Conservation (phyloP, 306 rosid genomes). For the Vigna mungo region DNA sequence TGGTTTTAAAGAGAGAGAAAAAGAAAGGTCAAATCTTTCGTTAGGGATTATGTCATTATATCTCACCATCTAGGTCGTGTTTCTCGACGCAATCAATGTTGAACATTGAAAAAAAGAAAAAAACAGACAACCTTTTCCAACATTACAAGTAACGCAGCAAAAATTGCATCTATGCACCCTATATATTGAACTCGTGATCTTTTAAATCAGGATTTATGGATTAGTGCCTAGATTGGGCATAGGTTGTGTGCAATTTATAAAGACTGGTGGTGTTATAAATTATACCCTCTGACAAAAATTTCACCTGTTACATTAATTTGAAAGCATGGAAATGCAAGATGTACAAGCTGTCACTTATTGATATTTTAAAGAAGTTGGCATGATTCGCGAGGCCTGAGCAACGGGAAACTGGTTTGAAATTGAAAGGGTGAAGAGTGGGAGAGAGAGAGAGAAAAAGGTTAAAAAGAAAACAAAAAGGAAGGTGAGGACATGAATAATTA, state of each 20-base stretch:
- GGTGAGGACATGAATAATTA: constrained; percentile 43
- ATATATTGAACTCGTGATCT: constrained; percentile 10
- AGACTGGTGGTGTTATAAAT: background rate
- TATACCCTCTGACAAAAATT: background rate
- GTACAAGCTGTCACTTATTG: constrained; percentile 30
- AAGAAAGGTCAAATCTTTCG: constrained; percentile 44
- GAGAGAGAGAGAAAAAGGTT: background rate
- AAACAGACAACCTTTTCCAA: background rate
- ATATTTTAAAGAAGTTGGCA: constrained; percentile 30
- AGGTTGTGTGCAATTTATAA: background rate
- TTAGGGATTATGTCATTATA: constrained; percentile 42
- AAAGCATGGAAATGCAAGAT: constrained; percentile 26
- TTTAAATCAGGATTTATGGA: constrained; percentile 5
- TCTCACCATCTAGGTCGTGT: constrained; percentile 27
- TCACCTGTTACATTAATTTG: constrained; percentile 21
- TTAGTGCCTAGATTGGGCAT: background rate
- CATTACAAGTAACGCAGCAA: constrained; percentile 28
- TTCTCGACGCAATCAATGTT: constrained; percentile 39
- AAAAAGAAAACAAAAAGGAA: constrained; percentile 35
- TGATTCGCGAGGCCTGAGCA: constrained; percentile 43
- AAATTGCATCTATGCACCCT: constrained; percentile 25
- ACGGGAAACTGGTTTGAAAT: constrained; percentile 51
- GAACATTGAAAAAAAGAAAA: background rate
- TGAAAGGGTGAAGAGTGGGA: constrained; percentile 26
- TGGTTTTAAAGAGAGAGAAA: background rate